Evolutionary conservation across 192 early-diverging fungal species (phyloP).

Genomic region (Backusella macrospora): DNA sequence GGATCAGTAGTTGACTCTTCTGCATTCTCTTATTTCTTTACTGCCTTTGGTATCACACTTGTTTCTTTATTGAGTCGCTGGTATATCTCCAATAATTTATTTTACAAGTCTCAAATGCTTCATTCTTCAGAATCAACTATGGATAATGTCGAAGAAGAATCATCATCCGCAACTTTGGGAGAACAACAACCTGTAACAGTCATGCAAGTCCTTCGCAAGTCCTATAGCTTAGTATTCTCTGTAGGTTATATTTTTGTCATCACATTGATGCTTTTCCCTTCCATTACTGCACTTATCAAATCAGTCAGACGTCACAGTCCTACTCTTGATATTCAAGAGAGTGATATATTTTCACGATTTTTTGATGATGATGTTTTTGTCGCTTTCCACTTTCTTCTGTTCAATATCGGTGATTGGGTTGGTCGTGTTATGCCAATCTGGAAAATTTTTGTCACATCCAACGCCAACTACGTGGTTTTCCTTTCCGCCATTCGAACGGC

Average conservation of each 20-base stretch:
- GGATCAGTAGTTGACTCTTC: slow-evolving; percentile 24
- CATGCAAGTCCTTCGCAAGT: slow-evolving; percentile 23
- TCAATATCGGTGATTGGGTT: slow-evolving; percentile 74
- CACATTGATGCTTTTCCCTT: slow-evolving; percentile 75
- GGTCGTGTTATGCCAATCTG: slow-evolving; percentile 58
- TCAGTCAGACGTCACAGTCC: slow-evolving; percentile 31
- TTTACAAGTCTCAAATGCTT: slow-evolving; percentile 44
- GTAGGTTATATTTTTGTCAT: slow-evolving; percentile 64
- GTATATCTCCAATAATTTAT: slow-evolving; percentile 42
- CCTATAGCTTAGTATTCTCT: slow-evolving; percentile 45
- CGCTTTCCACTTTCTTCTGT: slow-evolving; percentile 73
- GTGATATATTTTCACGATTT: slow-evolving; percentile 31
- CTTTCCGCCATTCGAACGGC: slow-evolving; percentile 53
- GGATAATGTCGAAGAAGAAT: background rate
- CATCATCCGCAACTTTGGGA: background rate
- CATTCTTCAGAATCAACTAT: background rate
- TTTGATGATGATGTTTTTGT: slow-evolving; percentile 63
- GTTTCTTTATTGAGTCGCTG: slow-evolving; percentile 44
- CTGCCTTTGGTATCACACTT: slow-evolving; percentile 46
- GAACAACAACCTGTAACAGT: slow-evolving; percentile 5
- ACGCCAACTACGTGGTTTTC: slow-evolving; percentile 44
- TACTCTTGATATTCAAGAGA: background rate
- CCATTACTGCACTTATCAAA: slow-evolving; percentile 70
- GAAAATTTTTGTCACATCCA: slow-evolving; percentile 52
- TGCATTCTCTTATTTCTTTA: slow-evolving; percentile 56